Evolutionary conservation across 495 filamentous ascomycete genomes (phyloP), one percentile per base, ranked within the genome.

Genomic region (Aspergillus funiculosus): DNA sequence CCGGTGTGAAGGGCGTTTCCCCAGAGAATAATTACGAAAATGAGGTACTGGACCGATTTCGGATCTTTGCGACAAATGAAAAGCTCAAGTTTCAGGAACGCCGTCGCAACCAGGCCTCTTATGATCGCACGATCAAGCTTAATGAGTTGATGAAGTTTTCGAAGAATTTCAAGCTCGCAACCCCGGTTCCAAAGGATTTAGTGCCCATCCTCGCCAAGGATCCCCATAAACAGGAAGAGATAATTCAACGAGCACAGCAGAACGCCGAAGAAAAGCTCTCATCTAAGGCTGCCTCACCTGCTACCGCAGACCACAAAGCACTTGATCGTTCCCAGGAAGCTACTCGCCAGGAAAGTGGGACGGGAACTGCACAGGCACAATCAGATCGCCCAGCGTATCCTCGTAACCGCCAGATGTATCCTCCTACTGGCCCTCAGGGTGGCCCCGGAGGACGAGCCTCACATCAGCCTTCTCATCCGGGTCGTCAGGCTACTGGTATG

Each of bases 141-240:
- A 90, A 85, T 46, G 92, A 99, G 58, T 68, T 99, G 45, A 90
- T 89, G 77, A 95, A 89, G 52, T 99, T 99, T 57, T 87, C 94
- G 0, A 72, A 83, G 56, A 92, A 75, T 63, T 99, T 99, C 73
- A 96, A 95, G 64, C 77, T 99, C 1, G 77, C 81, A 8, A 95
- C 89, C 1, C 88, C 88, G 7, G 89, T 99, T 6, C 92, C 92
- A 5, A 80, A 79, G 48, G 92, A 99, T 64, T 66, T 99, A 35
- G 86, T 99, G 17, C 81, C 86, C 2, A 99, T 99, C 50, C 82
- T 99, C 31, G 90, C 92, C 15, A 99, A 97, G 60, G 92, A 99
- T 60, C 86, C 85, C 15, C 72, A 69, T 32, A 97, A 96, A 68
- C 92, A 99, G 67, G 79, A 87, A 51, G 78, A 86, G 60, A 97